These are phyloP conservation scores for Colletotrichum noveboracense DNA, from an alignment of 2,329 filamentous ascomycete species.

Conservation along the genomic window DNA sequence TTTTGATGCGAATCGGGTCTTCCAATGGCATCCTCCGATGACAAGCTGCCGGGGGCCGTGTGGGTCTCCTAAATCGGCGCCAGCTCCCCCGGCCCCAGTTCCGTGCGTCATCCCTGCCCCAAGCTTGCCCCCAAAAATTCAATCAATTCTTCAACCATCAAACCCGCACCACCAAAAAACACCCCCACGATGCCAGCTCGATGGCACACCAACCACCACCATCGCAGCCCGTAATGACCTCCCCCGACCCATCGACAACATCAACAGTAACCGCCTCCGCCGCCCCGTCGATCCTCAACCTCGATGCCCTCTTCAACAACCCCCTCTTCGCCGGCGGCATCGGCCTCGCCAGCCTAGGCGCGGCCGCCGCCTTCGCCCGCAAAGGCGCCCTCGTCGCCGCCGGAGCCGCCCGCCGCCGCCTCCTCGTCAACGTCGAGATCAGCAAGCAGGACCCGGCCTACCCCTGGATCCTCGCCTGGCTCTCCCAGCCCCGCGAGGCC, in stretches of 20 bases:
- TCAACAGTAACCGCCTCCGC: background rate
- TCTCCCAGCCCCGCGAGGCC: conserved; percentile 78
- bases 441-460: conserved; percentile 93
- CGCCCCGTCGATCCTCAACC: conserved; percentile 29
- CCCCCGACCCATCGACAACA: background rate
- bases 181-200: background rate
- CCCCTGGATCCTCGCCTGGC: conserved; percentile 92
- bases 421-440: conserved; percentile 96
- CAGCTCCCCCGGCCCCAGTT: background rate
- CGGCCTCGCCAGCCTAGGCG: conserved; percentile 88
- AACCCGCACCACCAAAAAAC: background rate
- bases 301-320: conserved; percentile 67
- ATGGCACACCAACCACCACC: background rate
- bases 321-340: conserved; percentile 76
- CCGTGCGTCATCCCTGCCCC: background rate
- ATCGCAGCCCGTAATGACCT: conserved; percentile 7
- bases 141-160: background rate
- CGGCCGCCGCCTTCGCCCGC: conserved; percentile 80
- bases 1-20: background rate
- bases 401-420: conserved; percentile 78
- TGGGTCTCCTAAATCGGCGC: background rate
- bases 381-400: conserved; percentile 75
- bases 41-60: background rate
- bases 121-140: background rate
- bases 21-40: background rate